phyloP scores from a whole-genome alignment of 2,329 filamentous ascomycete genomes.

The Calonectria fujianensis region DNA sequence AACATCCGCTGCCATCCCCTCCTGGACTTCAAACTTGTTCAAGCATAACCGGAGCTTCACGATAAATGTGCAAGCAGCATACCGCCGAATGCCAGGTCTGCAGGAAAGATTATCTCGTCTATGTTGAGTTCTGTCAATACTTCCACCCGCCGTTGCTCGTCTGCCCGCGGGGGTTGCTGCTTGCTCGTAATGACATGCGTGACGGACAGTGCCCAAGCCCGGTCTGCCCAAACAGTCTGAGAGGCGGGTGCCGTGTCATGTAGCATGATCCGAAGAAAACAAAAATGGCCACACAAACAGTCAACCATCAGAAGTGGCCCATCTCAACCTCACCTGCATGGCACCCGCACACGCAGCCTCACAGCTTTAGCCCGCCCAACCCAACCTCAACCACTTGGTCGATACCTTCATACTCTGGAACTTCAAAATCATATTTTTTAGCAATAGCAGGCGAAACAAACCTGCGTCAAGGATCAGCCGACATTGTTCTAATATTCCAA shows the following conservation, averaged over 20 bases:
- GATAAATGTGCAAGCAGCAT: constrained; percentile 77
- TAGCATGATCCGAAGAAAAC: constrained; percentile 57
- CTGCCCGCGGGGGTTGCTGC: constrained; percentile 67
- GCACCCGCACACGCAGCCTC: constrained; percentile 47
- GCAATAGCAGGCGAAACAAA: constrained; percentile 88
- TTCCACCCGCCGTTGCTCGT: constrained; percentile 69
- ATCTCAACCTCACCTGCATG: constrained; percentile 33
- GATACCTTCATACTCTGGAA: constrained; percentile 88
- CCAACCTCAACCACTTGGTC: constrained; percentile 91
- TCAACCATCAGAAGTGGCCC: constrained; percentile 31
- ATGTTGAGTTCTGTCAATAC: constrained; percentile 73
- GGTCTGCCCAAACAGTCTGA: constrained; percentile 75
- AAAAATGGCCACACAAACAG: constrained; percentile 33
- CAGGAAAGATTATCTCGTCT: constrained; percentile 75
- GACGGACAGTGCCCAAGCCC: constrained; percentile 75
- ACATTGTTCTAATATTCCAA: constrained; percentile 18
- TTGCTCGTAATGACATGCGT: constrained; percentile 67
- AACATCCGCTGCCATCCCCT: constrained; percentile 40
- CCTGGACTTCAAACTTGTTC: constrained; percentile 43
- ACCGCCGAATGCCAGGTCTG: constrained; percentile 75
- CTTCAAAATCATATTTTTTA: constrained; percentile 88
- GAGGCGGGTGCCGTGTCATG: constrained; percentile 73
- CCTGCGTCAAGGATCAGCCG: constrained; percentile 63
- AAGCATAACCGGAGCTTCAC: constrained; percentile 53
- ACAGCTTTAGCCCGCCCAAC: constrained; percentile 71